Evolutionary conservation across 441 rosid species (phyloP).

Genomic region (Rhodomyrtus psidioides): DNA sequence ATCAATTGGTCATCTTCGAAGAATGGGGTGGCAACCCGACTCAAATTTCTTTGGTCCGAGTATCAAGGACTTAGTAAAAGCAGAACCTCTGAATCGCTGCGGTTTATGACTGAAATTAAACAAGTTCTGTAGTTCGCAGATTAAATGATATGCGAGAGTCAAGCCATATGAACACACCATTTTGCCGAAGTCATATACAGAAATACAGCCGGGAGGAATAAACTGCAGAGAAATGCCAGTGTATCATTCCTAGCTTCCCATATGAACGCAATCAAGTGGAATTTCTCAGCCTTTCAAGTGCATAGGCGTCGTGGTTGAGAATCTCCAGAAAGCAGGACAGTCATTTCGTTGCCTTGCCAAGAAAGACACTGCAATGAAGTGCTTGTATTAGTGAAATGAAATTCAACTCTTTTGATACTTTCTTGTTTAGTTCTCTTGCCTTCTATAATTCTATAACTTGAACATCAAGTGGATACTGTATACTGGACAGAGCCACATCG

Average conservation of each 20-base stretch:
- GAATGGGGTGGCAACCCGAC: constrained; percentile 51
- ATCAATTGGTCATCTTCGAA: constrained; percentile 36
- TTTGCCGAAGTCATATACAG: background rate
- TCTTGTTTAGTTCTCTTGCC: no score
- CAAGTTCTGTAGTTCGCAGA: no score
- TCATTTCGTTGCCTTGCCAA: background rate
- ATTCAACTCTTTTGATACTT: no score
- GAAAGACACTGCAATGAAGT: no score
- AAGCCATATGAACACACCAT: background rate
- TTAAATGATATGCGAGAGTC: background rate
- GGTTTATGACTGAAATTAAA: no score
- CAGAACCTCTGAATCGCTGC: background rate
- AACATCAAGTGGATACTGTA: no score
- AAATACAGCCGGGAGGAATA: background rate
- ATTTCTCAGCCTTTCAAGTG: background rate
- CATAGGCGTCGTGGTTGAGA: background rate
- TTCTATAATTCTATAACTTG: no score
- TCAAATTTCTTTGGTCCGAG: constrained; percentile 25
- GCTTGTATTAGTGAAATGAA: no score
- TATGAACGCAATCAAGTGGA: background rate
- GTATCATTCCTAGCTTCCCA: background rate
- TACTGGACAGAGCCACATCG: no score
- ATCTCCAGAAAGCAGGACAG: background rate
- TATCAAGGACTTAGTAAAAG: background rate
- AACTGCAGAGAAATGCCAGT: background rate